A percentile compares a stretch with the other conserved stretches of the same genome.
Evolutionary conservation across 2,329 filamentous ascomycete species (phyloP).

Genomic region (Aspergillus hiratsukae): DNA sequence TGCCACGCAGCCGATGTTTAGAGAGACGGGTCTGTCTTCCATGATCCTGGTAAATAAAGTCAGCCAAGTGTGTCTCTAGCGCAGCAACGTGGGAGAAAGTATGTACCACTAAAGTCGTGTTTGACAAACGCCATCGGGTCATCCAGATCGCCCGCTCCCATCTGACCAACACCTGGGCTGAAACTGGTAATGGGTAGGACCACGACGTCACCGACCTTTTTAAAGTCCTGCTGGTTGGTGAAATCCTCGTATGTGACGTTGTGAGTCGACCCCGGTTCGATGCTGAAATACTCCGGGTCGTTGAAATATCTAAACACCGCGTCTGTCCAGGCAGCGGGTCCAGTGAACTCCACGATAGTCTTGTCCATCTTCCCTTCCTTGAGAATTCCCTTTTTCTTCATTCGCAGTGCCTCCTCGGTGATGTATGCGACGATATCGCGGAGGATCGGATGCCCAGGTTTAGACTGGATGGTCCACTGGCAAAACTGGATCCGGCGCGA

Average conservation of each 20-base stretch:
- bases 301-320: conserved; percentile 90
- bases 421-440: conserved; percentile 83
- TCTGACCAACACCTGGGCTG: conserved; percentile 88
- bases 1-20: conserved; percentile 6
- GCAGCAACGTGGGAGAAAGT: neutral
- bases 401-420: conserved; percentile 71
- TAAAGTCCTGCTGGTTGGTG: conserved; percentile 75
- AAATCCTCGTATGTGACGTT: conserved; percentile 85
- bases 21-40: conserved; percentile 35
- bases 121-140: conserved; percentile 97
- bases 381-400: conserved; percentile 65
- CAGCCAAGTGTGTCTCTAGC: neutral
- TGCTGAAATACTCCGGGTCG: conserved; percentile 81
- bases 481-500: conserved; percentile 95
- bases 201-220: conserved; percentile 88
- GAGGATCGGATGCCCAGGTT: conserved; percentile 88
- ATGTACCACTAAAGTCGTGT: conserved; percentile 85
- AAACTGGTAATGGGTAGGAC: conserved; percentile 96
- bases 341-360: conserved; percentile 88
- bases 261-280: conserved; percentile 58
- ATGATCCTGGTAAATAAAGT: conserved; percentile 25
- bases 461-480: conserved; percentile 97
- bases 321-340: conserved; percentile 93
- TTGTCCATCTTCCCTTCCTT: conserved; percentile 59
- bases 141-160: conserved; percentile 82